Percentiles rank a stretch among this genome's conserved stretches.
phyloP scores from a whole-genome alignment of 371 early-diverging fungal species.

The Chytridiales sp. region DNA sequence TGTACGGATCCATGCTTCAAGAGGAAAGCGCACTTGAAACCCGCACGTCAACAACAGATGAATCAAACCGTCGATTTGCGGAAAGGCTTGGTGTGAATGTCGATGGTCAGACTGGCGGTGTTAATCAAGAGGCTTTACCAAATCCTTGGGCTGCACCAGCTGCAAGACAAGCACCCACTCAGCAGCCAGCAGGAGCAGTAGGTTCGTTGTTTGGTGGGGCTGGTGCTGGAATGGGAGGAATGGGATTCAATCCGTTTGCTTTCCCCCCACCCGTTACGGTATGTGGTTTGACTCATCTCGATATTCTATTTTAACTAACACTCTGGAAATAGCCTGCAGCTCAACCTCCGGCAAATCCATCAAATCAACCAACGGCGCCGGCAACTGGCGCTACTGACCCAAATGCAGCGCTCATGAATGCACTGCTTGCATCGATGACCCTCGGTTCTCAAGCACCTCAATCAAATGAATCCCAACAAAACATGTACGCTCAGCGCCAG shows the following conservation, averaged over 20 bases:
- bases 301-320: too few species aligned
- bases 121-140: constrained; percentile 38
- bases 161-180: background rate
- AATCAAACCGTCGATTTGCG: constrained; percentile 45
- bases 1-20: constrained; percentile 37
- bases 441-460: too few species aligned
- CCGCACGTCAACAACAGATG: constrained; percentile 33
- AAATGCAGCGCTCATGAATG: too few species aligned
- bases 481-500: constrained; percentile 4
- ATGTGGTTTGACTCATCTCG: too few species aligned
- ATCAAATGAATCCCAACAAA: constrained; percentile 8
- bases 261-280: too few species aligned
- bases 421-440: too few species aligned
- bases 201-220: constrained; percentile 1
- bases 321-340: too few species aligned
- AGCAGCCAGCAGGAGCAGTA: background rate
- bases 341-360: too few species aligned
- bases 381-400: too few species aligned
- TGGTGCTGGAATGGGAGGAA: background rate
- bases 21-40: constrained; percentile 13
- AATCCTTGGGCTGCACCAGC: constrained; percentile 41
- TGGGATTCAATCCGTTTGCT: background rate
- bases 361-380: too few species aligned
- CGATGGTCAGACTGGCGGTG: constrained; percentile 13
- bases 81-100: constrained; percentile 38